These are phyloP conservation scores for Aspergillus caelatus DNA, from an alignment of 2,329 filamentous ascomycete species.

Conservation along the genomic window DNA sequence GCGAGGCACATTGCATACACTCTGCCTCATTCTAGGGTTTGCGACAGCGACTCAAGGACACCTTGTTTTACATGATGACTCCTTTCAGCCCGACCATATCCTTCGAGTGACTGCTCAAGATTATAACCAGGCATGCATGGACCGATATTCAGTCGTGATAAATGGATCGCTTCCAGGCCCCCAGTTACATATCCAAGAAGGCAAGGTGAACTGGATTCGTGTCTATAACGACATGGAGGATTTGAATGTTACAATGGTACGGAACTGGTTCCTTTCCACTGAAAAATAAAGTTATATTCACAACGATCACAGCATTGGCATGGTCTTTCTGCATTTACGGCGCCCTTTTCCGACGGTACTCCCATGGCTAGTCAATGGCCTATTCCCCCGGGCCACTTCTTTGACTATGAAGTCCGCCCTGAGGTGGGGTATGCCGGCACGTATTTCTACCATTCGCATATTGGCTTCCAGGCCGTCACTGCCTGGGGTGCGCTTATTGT, in stretches of 20 bases:
- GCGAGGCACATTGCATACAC: not conserved
- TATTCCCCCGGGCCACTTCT: not conserved
- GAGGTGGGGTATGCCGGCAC: not conserved
- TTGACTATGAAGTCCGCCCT: not conserved
- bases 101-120: not conserved
- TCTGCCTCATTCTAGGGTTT: not conserved
- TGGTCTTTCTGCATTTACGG: not conserved
- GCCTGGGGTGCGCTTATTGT: not conserved
- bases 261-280: no score
- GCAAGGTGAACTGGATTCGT: not conserved
- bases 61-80: not conserved
- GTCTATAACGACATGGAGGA: not conserved
- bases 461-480: not conserved
- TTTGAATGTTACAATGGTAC: not conserved
- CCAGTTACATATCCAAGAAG: not conserved
- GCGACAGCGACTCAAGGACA: not conserved
- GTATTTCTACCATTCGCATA: not conserved
- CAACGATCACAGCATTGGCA: not conserved
- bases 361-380: not conserved
- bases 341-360: not conserved
- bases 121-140: not conserved
- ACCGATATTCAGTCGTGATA: not conserved
- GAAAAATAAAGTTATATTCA: not conserved
- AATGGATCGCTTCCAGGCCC: not conserved
- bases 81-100: not conserved